Base-by-base conservation (phyloP, 2,329 filamentous ascomycete genomes). In the Elsinoe batatas region DNA sequence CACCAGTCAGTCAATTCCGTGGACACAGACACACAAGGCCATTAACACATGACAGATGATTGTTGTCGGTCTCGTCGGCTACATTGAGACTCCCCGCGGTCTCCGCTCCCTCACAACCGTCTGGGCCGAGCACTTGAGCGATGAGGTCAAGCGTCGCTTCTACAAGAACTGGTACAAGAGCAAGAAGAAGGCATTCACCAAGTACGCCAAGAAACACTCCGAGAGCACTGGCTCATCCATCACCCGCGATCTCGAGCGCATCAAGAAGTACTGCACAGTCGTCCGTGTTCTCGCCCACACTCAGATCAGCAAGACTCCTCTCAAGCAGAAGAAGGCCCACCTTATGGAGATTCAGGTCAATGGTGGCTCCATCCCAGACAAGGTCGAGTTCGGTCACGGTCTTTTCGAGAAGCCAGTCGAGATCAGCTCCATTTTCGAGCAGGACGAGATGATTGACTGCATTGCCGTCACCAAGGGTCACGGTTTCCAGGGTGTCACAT, bases 131-230 rank as follows among this genome's bases (percentile, higher is more conserved):
- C 93, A 98, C 77, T 78, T 98, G 77, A 88, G 87, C 79, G 93
- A 98, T 77, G 93, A 97, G 81, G 74, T 98, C 77, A 95, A 95
- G 87, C 88, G 93, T 72, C 88, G 93, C 74, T 98, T 98, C 89
- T 98, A 98, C 88, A 97, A 97, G 90, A 98, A 98, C 87, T 98
- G 93, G 93, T 98, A 98, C 88, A 95, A 95, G 87, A 90, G 85
- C 84, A 98, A 98, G 91, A 97, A 96, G 89, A 98, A 98, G 91
- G 93, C 93, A 62, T 98, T 98, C 83, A 98, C 93, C 83, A 96
- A 95, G 83, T 98, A 98, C 80, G 89, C 93, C 82, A 98, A 97
- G 89, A 91, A 95, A 85, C 89, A 97, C 86, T 90, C 91, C 64
- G 91, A 97, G 82, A 85, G 79, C 80, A 87, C 77, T 78, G 91